These are phyloP conservation scores for Fusarium anthophilum DNA, from an alignment of 2,329 filamentous ascomycete species.

Conservation along the genomic window DNA sequence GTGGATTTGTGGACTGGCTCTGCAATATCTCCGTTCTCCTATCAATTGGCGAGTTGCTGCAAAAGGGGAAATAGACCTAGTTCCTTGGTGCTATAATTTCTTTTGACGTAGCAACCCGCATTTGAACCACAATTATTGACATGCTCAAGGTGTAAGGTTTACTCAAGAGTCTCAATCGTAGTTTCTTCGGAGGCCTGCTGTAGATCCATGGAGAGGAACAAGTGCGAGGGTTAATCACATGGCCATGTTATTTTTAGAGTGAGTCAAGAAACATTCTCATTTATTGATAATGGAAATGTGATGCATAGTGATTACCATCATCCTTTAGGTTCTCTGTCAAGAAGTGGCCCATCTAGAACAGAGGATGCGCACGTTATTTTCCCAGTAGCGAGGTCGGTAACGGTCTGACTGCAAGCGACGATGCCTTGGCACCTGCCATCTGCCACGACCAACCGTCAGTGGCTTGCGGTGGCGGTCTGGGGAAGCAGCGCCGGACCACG, in stretches of 20 bases:
- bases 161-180: not conserved
- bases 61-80: constrained; percentile 18
- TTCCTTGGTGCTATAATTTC: constrained; percentile 20
- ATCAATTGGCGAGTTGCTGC: constrained; percentile 16
- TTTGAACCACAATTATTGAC: constrained; percentile 6
- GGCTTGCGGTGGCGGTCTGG: constrained; percentile 27
- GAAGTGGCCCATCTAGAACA: not conserved
- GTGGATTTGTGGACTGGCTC: constrained; percentile 28
- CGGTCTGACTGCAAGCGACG: not conserved
- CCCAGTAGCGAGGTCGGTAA: not conserved
- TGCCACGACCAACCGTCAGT: not conserved
- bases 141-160: constrained; percentile 3
- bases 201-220: constrained; percentile 19
- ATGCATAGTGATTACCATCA: not conserved
- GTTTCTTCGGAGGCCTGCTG: constrained; percentile 20
- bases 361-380: not conserved
- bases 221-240: constrained; percentile 16
- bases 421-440: not conserved
- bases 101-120: constrained; percentile 30
- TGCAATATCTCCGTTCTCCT: constrained; percentile 11
- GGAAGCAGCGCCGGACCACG: not conserved
- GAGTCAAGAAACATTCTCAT: not conserved
- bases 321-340: not conserved
- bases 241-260: constrained; percentile 31
- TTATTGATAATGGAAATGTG: not conserved